Conservation (phyloP, 441 rosid species). For the Brassica balearica region DNA sequence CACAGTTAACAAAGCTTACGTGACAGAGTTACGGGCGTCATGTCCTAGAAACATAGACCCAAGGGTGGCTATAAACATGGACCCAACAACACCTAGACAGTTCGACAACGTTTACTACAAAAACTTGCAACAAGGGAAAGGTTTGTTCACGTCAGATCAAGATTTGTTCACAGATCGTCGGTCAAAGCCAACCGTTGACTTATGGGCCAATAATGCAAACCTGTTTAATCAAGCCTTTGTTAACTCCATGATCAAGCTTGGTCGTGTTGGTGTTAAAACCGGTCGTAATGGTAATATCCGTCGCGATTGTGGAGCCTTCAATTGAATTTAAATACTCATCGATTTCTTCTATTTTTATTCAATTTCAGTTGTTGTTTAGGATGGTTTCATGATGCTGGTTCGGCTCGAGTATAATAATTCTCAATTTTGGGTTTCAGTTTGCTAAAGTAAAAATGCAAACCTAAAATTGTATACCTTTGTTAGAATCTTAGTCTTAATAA, state of each 20-base stretch:
- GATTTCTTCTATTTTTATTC: background rate
- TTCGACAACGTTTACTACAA: constrained; percentile 78
- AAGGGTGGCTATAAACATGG: constrained; percentile 87
- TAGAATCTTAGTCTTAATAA: constrained; percentile 16
- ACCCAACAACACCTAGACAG: constrained; percentile 68
- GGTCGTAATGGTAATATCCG: constrained; percentile 74
- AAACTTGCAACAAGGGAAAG: constrained; percentile 74
- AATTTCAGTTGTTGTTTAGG: constrained; percentile 13
- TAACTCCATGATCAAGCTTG: constrained; percentile 73
- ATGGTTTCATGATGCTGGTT: constrained; percentile 4
- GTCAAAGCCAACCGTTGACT: constrained; percentile 63
- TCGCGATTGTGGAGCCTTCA: constrained; percentile 63
- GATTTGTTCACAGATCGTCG: constrained; percentile 64
- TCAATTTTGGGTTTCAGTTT: constrained; percentile 17
- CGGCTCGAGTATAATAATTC: constrained; percentile 24
- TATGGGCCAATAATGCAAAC: constrained; percentile 61
- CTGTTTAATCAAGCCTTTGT: constrained; percentile 68
- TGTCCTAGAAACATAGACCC: constrained; percentile 76
- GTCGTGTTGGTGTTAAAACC: constrained; percentile 77
- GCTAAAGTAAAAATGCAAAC: constrained; percentile 12
- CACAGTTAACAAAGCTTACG: constrained; percentile 62
- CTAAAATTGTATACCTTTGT: constrained; percentile 24
- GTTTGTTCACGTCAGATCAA: constrained; percentile 91
- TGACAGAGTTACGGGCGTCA: constrained; percentile 56
- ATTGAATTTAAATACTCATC: constrained; percentile 29